Evolutionary conservation across 2,329 filamentous ascomycete genomes (phyloP).

Genomic region (Neonectria magnoliae): DNA sequence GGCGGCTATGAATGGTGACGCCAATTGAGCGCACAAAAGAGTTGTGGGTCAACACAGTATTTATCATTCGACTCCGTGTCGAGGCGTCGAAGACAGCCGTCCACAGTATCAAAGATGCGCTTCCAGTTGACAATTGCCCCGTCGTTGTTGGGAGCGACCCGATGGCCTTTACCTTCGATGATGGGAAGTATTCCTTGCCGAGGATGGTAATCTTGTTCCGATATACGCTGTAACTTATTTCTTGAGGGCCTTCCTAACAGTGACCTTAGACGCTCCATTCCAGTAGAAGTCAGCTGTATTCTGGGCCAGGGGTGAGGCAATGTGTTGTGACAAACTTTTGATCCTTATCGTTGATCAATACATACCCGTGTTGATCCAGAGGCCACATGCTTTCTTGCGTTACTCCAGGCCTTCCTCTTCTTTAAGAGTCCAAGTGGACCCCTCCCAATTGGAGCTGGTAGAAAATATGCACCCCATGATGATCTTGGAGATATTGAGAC

Average conservation of each 20-base stretch:
- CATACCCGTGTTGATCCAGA: constrained; percentile 67
- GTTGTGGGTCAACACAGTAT: background rate
- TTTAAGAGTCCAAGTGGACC: constrained; percentile 39
- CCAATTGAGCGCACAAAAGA: background rate
- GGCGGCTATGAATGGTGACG: constrained; percentile 5
- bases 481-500: constrained; percentile 54
- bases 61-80: constrained; percentile 65
- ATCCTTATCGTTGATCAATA: constrained; percentile 38
- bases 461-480: constrained; percentile 51
- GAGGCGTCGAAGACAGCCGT: constrained; percentile 64
- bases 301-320: constrained; percentile 42
- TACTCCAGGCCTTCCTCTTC: constrained; percentile 60
- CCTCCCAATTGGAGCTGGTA: constrained; percentile 47
- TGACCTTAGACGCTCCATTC: constrained; percentile 64
- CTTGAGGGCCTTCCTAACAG: constrained; percentile 68
- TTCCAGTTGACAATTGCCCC: constrained; percentile 54
- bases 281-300: constrained; percentile 62
- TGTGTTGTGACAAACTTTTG: background rate
- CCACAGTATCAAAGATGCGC: constrained; percentile 72
- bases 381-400: constrained; percentile 70
- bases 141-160: constrained; percentile 48
- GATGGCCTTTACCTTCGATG: constrained; percentile 47
- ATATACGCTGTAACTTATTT: constrained; percentile 66
- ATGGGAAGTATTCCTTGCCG: constrained; percentile 57
- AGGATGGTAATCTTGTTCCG: constrained; percentile 67